phyloP scores from a whole-genome alignment of 2,329 filamentous ascomycete genomes.

The Pestalotiopsis fici region DNA sequence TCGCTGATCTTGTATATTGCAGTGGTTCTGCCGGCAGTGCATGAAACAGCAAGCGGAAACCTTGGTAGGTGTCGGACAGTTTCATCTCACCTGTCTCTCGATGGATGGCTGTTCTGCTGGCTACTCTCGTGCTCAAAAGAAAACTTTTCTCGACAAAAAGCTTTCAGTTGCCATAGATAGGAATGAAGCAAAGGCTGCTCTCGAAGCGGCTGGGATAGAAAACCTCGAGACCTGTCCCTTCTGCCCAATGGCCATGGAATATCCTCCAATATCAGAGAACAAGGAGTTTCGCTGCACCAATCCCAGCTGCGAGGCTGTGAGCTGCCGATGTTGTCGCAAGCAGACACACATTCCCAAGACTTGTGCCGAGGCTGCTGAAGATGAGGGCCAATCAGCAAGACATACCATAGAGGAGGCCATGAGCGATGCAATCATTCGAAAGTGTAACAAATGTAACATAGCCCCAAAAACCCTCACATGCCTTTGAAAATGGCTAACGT shows the following conservation, averaged over 20 bases:
- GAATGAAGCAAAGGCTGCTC: conserved; percentile 69
- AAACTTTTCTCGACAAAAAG: conserved; percentile 58
- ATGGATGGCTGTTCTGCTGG: conserved; percentile 63
- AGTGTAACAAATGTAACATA: conserved; percentile 66
- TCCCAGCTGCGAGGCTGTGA: conserved; percentile 62
- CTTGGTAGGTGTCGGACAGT: conserved; percentile 69
- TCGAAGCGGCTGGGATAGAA: conserved; percentile 71
- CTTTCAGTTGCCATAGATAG: conserved; percentile 64
- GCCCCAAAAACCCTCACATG: neutral
- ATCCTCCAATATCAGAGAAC: conserved; percentile 65
- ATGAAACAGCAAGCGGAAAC: conserved; percentile 65
- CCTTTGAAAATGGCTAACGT: neutral
- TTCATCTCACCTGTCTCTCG: conserved; percentile 71
- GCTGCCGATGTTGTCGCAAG: conserved; percentile 68
- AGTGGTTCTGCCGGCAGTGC: conserved; percentile 70
- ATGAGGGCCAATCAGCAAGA: conserved; percentile 61
- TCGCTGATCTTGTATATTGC: neutral
- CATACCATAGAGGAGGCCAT: conserved; percentile 81
- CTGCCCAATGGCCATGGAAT: conserved; percentile 78
- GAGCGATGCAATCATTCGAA: conserved; percentile 75
- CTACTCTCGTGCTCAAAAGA: conserved; percentile 59
- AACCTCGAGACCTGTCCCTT: conserved; percentile 78
- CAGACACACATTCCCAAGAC: conserved; percentile 72
- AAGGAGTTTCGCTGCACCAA: conserved; percentile 75
- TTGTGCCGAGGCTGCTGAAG: conserved; percentile 66